Conservation (phyloP, 2,329 filamentous ascomycete species). For the Talaromyces sp. region DNA sequence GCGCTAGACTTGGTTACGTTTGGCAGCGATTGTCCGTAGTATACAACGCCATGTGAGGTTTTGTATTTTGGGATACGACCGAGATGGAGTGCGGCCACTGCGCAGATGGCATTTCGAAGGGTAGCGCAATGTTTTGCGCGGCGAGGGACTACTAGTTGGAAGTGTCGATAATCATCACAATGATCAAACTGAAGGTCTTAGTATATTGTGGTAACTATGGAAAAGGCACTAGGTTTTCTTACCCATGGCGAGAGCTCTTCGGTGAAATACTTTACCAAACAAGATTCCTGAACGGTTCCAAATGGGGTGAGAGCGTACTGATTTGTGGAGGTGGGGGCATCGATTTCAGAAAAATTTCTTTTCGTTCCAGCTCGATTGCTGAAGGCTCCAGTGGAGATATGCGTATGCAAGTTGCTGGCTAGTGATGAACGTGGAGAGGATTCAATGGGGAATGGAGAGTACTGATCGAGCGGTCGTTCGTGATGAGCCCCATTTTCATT, state of each 20-base stretch:
- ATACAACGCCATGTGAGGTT: conserved; percentile 17
- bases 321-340: neutral
- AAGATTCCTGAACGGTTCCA: conserved; percentile 21
- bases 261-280: conserved; percentile 26
- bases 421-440: conserved; percentile 4
- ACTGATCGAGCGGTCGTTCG: neutral
- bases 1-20: conserved; percentile 19
- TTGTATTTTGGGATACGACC: conserved; percentile 23
- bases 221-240: no score
- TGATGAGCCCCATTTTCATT: neutral
- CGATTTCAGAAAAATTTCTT: neutral
- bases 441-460: neutral
- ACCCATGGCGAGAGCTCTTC: conserved; percentile 32
- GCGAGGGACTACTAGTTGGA: conserved; percentile 21
- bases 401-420: neutral
- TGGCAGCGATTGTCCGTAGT: conserved; percentile 17
- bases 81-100: conserved; percentile 26
- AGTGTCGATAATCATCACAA: conserved; percentile 24
- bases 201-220: no score
- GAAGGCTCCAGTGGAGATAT: neutral
- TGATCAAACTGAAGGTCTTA: conserved; percentile 25
- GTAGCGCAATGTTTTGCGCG: conserved; percentile 23
- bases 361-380: neutral
- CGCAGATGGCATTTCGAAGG: conserved; percentile 27
- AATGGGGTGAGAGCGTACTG: neutral